A percentile compares a stretch with the other conserved stretches of the same genome.
Conservation (phyloP, 106 monocot genomes). For the Gastrodia elata region DNA sequence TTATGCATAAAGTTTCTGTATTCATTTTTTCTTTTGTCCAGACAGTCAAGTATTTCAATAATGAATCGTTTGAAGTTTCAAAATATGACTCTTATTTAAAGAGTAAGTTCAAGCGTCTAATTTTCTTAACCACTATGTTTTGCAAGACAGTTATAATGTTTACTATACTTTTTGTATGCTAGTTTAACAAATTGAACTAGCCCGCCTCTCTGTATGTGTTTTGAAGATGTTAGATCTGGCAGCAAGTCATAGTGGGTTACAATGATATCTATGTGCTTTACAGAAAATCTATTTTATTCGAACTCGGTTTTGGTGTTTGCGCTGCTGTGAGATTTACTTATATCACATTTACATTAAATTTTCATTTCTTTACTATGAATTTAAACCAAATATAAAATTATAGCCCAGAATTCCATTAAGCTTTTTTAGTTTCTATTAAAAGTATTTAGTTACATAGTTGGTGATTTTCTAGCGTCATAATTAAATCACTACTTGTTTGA, state of each 20-base stretch:
- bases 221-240: neutral
- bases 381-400: neutral
- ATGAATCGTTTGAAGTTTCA: constrained; percentile 78
- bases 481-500: no score
- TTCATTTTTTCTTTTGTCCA: constrained; percentile 23
- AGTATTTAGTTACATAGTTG: no score
- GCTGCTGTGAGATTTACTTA: neutral
- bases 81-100: constrained; percentile 80
- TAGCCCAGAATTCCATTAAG: neutral
- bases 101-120: constrained; percentile 47
- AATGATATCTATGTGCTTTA: neutral
- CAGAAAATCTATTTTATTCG: neutral
- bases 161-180: neutral
- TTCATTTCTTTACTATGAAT: neutral
- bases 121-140: neutral
- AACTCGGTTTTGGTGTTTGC: neutral
- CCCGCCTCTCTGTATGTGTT: neutral
- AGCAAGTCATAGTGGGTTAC: neutral
- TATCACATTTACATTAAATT: neutral
- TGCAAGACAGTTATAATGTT: neutral
- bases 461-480: neutral
- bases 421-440: no score
- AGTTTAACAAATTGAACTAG: neutral
- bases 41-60: constrained; percentile 99
- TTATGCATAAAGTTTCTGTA: neutral